Evolutionary conservation across 495 filamentous ascomycete species (phyloP), one percentile per base, ranked within the genome.

Genomic region (Polyplosphaeria fusca): DNA sequence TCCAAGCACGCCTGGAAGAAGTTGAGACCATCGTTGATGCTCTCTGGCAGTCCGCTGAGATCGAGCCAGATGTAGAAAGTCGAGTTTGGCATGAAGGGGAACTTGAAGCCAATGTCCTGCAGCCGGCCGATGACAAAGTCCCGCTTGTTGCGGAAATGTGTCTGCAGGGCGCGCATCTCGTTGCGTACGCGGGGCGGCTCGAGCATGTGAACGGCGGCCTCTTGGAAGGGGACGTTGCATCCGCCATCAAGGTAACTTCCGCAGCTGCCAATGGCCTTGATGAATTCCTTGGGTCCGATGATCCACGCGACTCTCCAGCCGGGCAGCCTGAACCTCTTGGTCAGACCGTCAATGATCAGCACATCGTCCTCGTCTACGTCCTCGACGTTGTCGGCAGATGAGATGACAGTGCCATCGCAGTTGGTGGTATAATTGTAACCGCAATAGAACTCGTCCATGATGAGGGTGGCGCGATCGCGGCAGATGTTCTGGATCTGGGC

Each of bases 251-350:
- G 84, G 76, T 96, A 97, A 2, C 84, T 88, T 27, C 92, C 92
- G 64, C 91, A 94, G 30, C 86, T 91, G 53, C 89, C 89, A 57
- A 97, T 89, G 19, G 92, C 90, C 68, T 88, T 86, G 74, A 97
- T 87, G 74, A 96, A 97, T 53, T 95, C 92, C 76, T 96, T 96
- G 44, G 92, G 92, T 1, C 92, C 92, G 44, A 97, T 71, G 58
- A 97, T 86, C 92, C 92, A 96, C 7, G 91, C 91, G 43, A 97
- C 90, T 60, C 92, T 88, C 91, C 92, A 97, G 51, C 92, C 92
- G 2, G 92, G 92, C 2, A 97, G 82, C 59, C 92, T 85, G 82
- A 97, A 97, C 47, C 90, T 87, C 79, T 97, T 97, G 53, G 92
- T 97, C 16, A 97, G 82, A 38, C 92, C 92, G 70, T 97, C 92